Conservation (phyloP, 2,329 filamentous ascomycete species). For the Aspergillus felis region DNA sequence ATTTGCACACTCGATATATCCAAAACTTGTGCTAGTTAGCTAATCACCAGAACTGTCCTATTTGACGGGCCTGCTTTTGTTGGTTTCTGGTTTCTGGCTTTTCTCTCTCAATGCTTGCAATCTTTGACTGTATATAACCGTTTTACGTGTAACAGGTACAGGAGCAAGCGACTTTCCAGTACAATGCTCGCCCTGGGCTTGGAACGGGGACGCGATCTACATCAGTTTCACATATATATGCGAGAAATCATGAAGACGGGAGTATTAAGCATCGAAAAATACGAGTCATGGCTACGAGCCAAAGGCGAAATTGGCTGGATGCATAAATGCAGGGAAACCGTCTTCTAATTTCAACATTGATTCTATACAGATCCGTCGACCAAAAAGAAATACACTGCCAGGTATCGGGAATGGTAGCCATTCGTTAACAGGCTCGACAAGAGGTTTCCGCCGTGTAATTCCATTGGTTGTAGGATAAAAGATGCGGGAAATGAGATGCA, state of each 20-base stretch:
- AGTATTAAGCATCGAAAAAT: neutral
- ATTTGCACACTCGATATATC: neutral
- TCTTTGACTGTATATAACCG: neutral
- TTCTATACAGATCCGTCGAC: conserved; percentile 40
- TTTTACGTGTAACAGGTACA: neutral
- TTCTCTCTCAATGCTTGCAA: neutral
- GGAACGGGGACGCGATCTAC: neutral
- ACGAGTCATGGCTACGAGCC: neutral
- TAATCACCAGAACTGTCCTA: neutral
- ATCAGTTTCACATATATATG: neutral
- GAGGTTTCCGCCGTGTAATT: conserved; percentile 28
- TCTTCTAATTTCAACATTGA: conserved; percentile 33
- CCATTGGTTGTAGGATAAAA: conserved; percentile 28
- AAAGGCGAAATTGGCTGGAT: neutral
- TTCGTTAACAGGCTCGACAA: conserved; percentile 23
- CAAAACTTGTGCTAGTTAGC: neutral
- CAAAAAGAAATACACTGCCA: conserved; percentile 27
- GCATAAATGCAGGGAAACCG: conserved; percentile 17
- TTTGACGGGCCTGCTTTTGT: neutral
- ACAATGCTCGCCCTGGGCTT: neutral
- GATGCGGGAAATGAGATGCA: conserved; percentile 22
- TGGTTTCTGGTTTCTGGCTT: neutral
- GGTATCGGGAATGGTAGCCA: conserved; percentile 17
- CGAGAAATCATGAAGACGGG: neutral
- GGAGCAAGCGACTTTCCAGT: neutral